Conservation (phyloP, 2,329 filamentous ascomycete genomes). For the Trichophaea hybrida region DNA sequence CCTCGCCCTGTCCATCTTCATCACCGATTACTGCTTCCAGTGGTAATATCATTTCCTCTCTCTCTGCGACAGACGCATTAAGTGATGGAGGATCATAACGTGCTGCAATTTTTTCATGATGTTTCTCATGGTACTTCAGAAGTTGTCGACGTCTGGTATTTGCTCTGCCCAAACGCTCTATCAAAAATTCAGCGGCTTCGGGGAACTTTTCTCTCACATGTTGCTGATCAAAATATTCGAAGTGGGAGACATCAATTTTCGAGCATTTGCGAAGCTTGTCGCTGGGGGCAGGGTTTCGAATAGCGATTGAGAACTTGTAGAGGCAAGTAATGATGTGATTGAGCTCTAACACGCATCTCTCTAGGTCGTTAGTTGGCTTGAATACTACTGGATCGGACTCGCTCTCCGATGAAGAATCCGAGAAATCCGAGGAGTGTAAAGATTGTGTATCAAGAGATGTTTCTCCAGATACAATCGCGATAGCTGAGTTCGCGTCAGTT, state of each 20-base stretch:
- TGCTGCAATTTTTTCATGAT: slow-evolving; percentile 28
- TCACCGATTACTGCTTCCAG: background rate
- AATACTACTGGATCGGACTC: background rate
- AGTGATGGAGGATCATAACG: background rate
- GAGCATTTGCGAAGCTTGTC: slow-evolving; percentile 26
- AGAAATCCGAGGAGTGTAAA: background rate
- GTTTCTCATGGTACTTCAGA: slow-evolving; percentile 29
- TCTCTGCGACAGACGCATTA: no score
- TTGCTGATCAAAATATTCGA: slow-evolving; percentile 27
- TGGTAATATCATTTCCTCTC: no score
- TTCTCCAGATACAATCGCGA: background rate
- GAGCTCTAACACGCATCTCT: background rate
- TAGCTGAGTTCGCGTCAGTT: background rate
- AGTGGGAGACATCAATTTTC: slow-evolving; percentile 27
- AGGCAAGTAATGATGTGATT: slow-evolving; percentile 24
- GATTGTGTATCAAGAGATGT: background rate
- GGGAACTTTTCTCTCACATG: slow-evolving; percentile 17
- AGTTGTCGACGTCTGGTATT: slow-evolving; percentile 29
- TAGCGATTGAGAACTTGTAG: slow-evolving; percentile 29
- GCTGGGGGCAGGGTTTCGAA: slow-evolving; percentile 29
- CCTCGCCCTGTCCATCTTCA: no score
- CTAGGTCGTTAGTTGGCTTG: background rate
- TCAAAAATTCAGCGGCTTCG: slow-evolving; percentile 12
- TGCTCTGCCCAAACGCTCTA: slow-evolving; percentile 27
- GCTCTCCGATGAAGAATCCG: background rate